Conservation (phyloP, 2,329 filamentous ascomycete species). For the Fusarium succisae region DNA sequence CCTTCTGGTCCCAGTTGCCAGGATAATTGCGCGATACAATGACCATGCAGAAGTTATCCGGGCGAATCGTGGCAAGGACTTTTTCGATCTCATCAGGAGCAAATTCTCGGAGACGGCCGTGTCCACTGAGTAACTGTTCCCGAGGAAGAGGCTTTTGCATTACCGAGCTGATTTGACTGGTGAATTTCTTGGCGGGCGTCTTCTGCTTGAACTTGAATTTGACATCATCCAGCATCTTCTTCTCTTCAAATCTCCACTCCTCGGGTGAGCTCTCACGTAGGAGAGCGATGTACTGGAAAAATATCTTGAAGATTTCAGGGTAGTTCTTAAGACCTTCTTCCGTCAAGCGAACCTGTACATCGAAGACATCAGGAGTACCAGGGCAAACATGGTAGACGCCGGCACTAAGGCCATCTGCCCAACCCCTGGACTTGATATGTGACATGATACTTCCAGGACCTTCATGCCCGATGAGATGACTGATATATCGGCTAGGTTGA, state of each 20-base stretch:
- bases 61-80: slow-evolving; percentile 76
- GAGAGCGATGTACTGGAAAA: slow-evolving; percentile 93
- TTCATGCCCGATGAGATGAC: slow-evolving; percentile 90
- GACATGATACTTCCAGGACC: slow-evolving; percentile 92
- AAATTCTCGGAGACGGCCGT: slow-evolving; percentile 80
- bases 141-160: slow-evolving; percentile 93
- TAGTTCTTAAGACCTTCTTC: slow-evolving; percentile 85
- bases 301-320: slow-evolving; percentile 79
- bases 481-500: slow-evolving; percentile 85
- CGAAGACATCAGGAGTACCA: slow-evolving; percentile 80
- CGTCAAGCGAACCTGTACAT: slow-evolving; percentile 80
- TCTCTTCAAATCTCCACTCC: slow-evolving; percentile 94
- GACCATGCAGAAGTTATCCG: slow-evolving; percentile 89
- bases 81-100: slow-evolving; percentile 79
- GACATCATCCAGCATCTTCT: slow-evolving; percentile 88
- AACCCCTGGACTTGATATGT: slow-evolving; percentile 89
- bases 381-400: slow-evolving; percentile 81
- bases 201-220: slow-evolving; percentile 97
- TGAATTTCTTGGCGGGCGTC: slow-evolving; percentile 87
- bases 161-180: slow-evolving; percentile 82
- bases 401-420: slow-evolving; percentile 84
- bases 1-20: slow-evolving; percentile 84
- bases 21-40: slow-evolving; percentile 86
- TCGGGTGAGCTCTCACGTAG: slow-evolving; percentile 82
- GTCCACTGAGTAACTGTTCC: slow-evolving; percentile 86